Evolutionary conservation across 2,329 filamentous ascomycete genomes (phyloP).

Genomic region (Colletotrichum sp.): DNA sequence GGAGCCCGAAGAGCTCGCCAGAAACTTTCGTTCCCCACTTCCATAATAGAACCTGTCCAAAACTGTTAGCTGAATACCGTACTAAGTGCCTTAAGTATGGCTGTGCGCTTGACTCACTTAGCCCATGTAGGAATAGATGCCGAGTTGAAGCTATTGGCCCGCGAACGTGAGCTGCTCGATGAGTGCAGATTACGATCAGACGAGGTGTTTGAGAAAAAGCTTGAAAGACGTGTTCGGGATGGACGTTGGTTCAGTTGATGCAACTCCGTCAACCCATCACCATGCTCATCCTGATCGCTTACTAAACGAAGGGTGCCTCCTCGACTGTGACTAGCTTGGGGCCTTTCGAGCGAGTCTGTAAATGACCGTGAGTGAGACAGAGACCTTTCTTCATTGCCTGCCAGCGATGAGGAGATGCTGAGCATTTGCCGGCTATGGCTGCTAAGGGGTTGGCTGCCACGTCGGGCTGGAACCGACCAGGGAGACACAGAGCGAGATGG

Average conservation of each 20-base stretch:
- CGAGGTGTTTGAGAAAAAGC: conserved; percentile 52
- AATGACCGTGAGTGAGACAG: conserved; percentile 44
- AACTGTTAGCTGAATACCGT: conserved; percentile 4
- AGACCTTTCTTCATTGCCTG: conserved; percentile 45
- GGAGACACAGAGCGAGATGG: conserved; percentile 54
- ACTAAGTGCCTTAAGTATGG: background rate
- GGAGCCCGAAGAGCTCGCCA: conserved; percentile 53
- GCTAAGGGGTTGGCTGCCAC: conserved; percentile 55
- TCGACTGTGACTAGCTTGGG: conserved; percentile 48
- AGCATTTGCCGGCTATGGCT: conserved; percentile 59
- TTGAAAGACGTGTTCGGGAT: conserved; percentile 59
- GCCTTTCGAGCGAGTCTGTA: conserved; percentile 55
- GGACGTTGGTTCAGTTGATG: conserved; percentile 56
- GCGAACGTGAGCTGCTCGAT: conserved; percentile 54
- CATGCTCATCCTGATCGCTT: conserved; percentile 66
- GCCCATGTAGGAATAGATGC: conserved; percentile 60
- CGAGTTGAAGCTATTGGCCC: conserved; percentile 49
- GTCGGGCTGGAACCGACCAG: conserved; percentile 45
- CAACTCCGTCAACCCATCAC: conserved; percentile 67
- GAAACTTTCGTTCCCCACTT: conserved; percentile 62
- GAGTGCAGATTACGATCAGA: conserved; percentile 61
- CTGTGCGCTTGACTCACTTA: conserved; percentile 36
- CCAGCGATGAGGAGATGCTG: conserved; percentile 62
- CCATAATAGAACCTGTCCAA: conserved; percentile 70
- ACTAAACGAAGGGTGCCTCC: conserved; percentile 49